Base-by-base conservation (phyloP, 345 rosid genomes). In the Jatropha curcas region DNA sequence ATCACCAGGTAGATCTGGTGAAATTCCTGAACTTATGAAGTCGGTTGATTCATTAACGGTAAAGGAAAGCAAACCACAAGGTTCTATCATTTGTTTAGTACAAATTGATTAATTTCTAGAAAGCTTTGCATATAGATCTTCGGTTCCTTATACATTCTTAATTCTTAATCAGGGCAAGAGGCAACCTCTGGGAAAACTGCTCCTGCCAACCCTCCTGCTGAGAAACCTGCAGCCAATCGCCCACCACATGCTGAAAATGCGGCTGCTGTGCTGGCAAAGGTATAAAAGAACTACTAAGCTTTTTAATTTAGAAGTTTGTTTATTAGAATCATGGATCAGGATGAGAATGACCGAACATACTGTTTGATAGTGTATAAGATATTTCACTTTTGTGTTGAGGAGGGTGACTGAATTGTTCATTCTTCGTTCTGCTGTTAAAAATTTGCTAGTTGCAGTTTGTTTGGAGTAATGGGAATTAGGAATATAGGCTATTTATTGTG, bases 181-280 rank as follows among this genome's bases (percentile, higher is more conserved):
- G 81, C 93, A 70, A 73, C 81, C 73, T 84, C 87, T 34, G 80
- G 78, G 72, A 90, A 84, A 80, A 17, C 81, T 68, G 63, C 82
- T 55, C 58, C 82, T 55, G 33, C 76, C 70, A 86, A 68, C 69
- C 83, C 86, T 74, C 73, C 85, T 30, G 74, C 79, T 33, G 82
- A 85, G 68, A 94, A 88, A 86, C 95, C 96, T n/a, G 89, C 90
- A 64, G 97, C 94, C 52, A 89, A 94, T 85, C 92, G 90, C 60
- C 98, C 98, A 68, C 98, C 98, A 0, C 92, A 90, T 79, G 96
- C 98, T 56, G 92, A 90, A 77, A 77, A 79, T 9, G 92, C 96
- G 35, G 98, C 90, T 2, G 86, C 87, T 33, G 65, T 88, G 75
- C 94, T 87, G 80, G 94, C 96, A n/a, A 86, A 92, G 98, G 98